phyloP scores from a whole-genome alignment of 805 yeast genomes.

The Alloascoidea africana region DNA sequence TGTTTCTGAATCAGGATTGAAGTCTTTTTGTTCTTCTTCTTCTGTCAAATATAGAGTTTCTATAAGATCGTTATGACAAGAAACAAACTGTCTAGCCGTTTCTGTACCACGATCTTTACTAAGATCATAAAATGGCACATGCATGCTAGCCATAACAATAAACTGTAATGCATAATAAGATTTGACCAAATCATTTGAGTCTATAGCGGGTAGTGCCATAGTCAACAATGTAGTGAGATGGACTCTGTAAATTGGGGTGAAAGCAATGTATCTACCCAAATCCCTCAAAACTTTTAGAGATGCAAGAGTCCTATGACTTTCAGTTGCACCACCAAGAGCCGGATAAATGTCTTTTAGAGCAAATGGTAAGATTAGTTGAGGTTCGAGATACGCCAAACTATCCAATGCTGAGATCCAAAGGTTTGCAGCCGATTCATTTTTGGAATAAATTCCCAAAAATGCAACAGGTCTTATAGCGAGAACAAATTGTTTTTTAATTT shows the following conservation, averaged over 20 bases:
- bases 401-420: constrained; percentile 45
- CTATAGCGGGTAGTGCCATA: constrained; percentile 66
- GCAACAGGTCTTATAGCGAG: constrained; percentile 38
- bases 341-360: constrained; percentile 46
- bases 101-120: constrained; percentile 21
- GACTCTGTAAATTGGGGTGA: constrained; percentile 47
- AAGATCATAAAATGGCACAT: constrained; percentile 56
- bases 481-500: constrained; percentile 28
- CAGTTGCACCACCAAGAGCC: constrained; percentile 23
- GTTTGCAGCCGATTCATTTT: constrained; percentile 37
- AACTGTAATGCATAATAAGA: constrained; percentile 55
- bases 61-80: constrained; percentile 9
- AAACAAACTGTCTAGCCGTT: constrained; percentile 39
- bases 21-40: background rate
- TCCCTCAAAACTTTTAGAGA: constrained; percentile 56
- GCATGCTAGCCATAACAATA: constrained; percentile 54
- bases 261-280: constrained; percentile 51
- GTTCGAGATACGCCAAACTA: constrained; percentile 46
- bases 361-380: constrained; percentile 24
- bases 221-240: constrained; percentile 67
- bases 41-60: constrained; percentile 10
- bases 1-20: constrained; percentile 22
- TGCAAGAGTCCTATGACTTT: constrained; percentile 62
- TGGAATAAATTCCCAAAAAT: constrained; percentile 66
- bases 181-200: constrained; percentile 70